These are phyloP conservation scores for Glaciozyma antarctica DNA, from an alignment of 768 basidiomycete species.

Conservation along the genomic window DNA sequence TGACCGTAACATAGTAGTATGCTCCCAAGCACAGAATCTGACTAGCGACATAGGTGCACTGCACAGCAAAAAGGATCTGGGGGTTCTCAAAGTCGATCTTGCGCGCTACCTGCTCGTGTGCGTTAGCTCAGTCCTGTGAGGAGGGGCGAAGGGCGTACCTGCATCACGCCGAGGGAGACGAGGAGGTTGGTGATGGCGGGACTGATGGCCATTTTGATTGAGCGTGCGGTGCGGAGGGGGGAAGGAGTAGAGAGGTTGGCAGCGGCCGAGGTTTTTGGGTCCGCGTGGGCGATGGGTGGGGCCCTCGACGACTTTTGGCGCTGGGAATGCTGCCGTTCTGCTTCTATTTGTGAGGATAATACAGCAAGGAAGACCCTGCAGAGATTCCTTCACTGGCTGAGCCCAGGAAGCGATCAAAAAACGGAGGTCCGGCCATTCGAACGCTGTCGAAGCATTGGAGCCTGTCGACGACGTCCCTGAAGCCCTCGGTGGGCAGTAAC, in stretches of 20 bases:
- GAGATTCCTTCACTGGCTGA: too few species aligned
- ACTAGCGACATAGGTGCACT: conserved; percentile 66
- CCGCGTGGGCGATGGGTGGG: too few species aligned
- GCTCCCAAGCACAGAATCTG: conserved; percentile 61
- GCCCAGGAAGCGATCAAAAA: too few species aligned
- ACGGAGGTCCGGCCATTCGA: too few species aligned
- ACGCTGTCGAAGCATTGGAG: too few species aligned
- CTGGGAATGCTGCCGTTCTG: too few species aligned
- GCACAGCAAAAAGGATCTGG: conserved; percentile 65
- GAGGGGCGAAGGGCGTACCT: conserved; percentile 43
- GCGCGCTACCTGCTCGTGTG: conserved; percentile 59
- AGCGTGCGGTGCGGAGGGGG: background rate
- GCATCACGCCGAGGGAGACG: conserved; percentile 89
- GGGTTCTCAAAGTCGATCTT: conserved; percentile 87
- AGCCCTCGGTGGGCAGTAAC: too few species aligned
- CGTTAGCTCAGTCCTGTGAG: background rate
- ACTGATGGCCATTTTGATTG: conserved; percentile 51
- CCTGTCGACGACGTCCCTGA: too few species aligned
- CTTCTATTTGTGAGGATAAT: too few species aligned
- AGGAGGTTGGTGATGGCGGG: conserved; percentile 68
- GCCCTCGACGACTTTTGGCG: too few species aligned
- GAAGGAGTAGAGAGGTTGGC: background rate
- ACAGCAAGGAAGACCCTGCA: too few species aligned
- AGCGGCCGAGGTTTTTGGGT: too few species aligned
- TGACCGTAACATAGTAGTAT: conserved; percentile 58